phyloP scores from a whole-genome alignment of 352 stramenopile genomes.

The Plasmopara viticola region DNA sequence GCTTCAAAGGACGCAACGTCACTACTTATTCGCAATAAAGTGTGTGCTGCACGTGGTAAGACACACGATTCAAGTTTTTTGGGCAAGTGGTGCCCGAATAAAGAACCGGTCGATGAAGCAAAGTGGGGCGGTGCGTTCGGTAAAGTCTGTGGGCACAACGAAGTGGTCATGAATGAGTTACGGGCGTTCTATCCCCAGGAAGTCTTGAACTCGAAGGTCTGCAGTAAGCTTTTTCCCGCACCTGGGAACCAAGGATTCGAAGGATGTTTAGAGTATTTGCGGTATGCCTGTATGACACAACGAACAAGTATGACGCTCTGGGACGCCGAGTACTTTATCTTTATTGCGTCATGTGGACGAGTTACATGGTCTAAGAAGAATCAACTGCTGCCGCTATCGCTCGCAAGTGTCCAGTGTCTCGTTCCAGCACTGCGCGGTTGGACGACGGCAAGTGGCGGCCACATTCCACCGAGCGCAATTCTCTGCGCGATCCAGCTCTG shows the following conservation, averaged over 20 bases:
- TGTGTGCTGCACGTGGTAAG: slow-evolving; percentile 21
- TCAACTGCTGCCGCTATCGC: slow-evolving; percentile 51
- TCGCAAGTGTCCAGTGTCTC: slow-evolving; percentile 56
- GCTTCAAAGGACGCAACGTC: slow-evolving; percentile 71
- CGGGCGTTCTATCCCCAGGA: slow-evolving; percentile 83
- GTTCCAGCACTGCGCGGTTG: slow-evolving; percentile 40
- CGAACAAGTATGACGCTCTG: slow-evolving; percentile 67
- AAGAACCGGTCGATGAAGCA: slow-evolving; percentile 52
- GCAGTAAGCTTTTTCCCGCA: slow-evolving; percentile 64
- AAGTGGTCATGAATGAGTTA: slow-evolving; percentile 83
- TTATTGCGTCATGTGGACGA: slow-evolving; percentile 38
- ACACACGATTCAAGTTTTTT: slow-evolving; percentile 20
- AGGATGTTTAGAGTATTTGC: slow-evolving; percentile 84
- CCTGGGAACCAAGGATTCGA: slow-evolving; percentile 87
- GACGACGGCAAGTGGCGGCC: slow-evolving; percentile 37
- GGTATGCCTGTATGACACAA: slow-evolving; percentile 44
- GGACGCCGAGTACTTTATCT: slow-evolving; percentile 78
- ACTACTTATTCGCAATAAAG: slow-evolving; percentile 38
- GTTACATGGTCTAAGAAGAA: slow-evolving; percentile 62
- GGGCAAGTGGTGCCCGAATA: slow-evolving; percentile 64
- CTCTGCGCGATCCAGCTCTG: slow-evolving; percentile 49
- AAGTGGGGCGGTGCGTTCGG: slow-evolving; percentile 80
- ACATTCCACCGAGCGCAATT: slow-evolving; percentile 27
- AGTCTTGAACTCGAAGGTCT: slow-evolving; percentile 86
- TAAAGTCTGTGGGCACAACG: slow-evolving; percentile 87